Conservation (phyloP, 2,329 filamentous ascomycete genomes). For the Cryoendolithus antarcticus region DNA sequence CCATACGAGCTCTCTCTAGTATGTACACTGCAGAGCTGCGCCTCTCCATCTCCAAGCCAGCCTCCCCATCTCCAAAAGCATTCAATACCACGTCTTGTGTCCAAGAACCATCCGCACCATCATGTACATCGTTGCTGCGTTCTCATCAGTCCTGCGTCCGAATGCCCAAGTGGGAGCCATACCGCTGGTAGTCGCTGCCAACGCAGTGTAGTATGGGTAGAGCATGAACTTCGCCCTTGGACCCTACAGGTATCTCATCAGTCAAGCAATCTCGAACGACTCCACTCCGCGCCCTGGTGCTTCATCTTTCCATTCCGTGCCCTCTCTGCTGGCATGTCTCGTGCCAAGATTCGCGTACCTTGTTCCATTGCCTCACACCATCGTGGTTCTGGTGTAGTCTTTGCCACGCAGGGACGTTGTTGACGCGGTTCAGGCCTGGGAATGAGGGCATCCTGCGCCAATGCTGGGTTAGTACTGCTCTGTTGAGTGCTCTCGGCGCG, state of each 20-base stretch:
- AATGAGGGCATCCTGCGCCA: constrained; percentile 7
- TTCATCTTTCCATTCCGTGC: neutral
- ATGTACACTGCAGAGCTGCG: no score
- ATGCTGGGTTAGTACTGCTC: constrained; percentile 1
- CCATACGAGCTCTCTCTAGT: no score
- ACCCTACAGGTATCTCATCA: constrained; percentile 34
- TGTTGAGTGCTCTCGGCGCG: neutral
- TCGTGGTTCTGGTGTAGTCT: constrained; percentile 63
- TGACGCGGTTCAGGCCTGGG: constrained; percentile 52
- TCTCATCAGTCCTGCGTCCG: constrained; percentile 2
- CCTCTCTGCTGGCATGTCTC: neutral
- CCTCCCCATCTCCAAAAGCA: no score
- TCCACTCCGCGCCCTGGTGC: neutral
- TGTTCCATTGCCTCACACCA: constrained; percentile 61
- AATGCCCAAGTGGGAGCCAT: constrained; percentile 24
- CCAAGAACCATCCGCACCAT: constrained; percentile 61
- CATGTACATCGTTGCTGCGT: constrained; percentile 49
- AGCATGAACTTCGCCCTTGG: constrained; percentile 53
- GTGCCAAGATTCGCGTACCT: constrained; percentile 43
- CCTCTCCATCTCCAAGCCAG: no score
- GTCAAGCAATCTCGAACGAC: constrained; percentile 2
- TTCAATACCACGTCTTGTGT: constrained; percentile 64
- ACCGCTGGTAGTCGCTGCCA: constrained; percentile 37
- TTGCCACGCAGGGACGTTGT: constrained; percentile 66
- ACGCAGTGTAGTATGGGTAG: constrained; percentile 52